Conservation (phyloP, 225 moss, liverwort and hornwort species). For the Anthoceros angustus region DNA sequence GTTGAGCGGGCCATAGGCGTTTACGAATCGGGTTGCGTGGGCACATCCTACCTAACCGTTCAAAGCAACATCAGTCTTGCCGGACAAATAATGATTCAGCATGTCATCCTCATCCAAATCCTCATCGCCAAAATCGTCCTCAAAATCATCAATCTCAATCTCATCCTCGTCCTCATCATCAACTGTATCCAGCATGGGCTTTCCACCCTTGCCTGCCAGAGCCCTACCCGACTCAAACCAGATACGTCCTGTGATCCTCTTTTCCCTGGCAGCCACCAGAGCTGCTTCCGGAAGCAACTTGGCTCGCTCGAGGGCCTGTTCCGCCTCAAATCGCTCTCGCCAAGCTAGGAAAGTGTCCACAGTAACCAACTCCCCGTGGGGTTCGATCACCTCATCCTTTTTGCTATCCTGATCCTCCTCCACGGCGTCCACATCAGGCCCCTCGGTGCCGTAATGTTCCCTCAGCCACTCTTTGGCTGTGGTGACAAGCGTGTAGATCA, state of each 20-base stretch:
- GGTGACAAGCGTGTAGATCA: slow-evolving; percentile 83
- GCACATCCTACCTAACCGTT: neutral
- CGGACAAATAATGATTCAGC: slow-evolving; percentile 70
- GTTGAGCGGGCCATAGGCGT: too few species aligned
- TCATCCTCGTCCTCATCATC: slow-evolving; percentile 43
- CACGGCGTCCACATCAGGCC: slow-evolving; percentile 13
- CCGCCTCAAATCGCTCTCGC: slow-evolving; percentile 87
- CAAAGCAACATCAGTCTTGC: slow-evolving; percentile 24
- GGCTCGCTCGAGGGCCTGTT: slow-evolving; percentile 74
- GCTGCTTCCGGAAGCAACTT: slow-evolving; percentile 77
- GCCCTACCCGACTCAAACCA: slow-evolving; percentile 65
- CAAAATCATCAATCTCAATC: slow-evolving; percentile 48
- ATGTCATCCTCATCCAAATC: slow-evolving; percentile 70
- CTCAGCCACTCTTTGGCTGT: slow-evolving; percentile 84
- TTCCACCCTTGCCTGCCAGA: slow-evolving; percentile 34
- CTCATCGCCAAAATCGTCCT: slow-evolving; percentile 82
- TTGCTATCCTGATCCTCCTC: slow-evolving; percentile 37
- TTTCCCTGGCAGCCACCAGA: slow-evolving; percentile 72
- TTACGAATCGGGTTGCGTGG: too few species aligned
- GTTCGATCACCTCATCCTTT: slow-evolving; percentile 90
- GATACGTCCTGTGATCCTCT: slow-evolving; percentile 42
- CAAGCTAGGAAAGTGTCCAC: slow-evolving; percentile 65
- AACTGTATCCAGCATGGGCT: slow-evolving; percentile 32
- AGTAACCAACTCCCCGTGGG: slow-evolving; percentile 91
- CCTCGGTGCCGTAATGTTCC: slow-evolving; percentile 66